Evolutionary conservation across 116 monocot genomes (phyloP), one percentile per base, ranked within the genome.

Genomic region (Phalaenopsis hybrid): DNA sequence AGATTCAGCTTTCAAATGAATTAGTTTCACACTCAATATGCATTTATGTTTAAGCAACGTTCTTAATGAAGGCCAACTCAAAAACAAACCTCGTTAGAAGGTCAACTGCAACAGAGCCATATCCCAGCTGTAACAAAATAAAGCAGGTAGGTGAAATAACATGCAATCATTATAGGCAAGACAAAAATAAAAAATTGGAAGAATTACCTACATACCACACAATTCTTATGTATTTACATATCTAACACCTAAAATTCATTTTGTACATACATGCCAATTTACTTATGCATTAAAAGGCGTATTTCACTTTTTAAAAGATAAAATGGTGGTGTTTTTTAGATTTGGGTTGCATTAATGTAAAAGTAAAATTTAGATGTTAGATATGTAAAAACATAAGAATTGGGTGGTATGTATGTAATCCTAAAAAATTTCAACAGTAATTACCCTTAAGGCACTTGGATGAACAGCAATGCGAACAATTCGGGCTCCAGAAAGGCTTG

Each of bases 381-480:
- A 37, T 37, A 37, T 3, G 37, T 37, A 37, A 37, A 37, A 37
- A 28, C 37, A 37, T 37, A 37, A 37, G 37, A 37, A 28, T 37
- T 37, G 37, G 37, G 37, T 37, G 37, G 2, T 37, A 37, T 37
- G 37, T 37, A 37, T 37, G 37, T 37, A 37, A 28, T 37, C 37
- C 37, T 37, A 37, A 37, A 3, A 81, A 76, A 82, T 15, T 28
- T 18, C 46, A 13, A n/a, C 63, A 55, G 76, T 28, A 73, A 8
- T 84, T 93, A 99, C 98, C 93, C 91, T 89, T 81, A 92, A 83
- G 13, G 93, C 93, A 90, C 81, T 93, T 6, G 98, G 98, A 85
- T 99, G 98, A 37, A 95, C 98, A 78, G 95, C 93, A 85, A 99
- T 99, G 8, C 98, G 92, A 11, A 99, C 93, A 86, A 99, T 99